Percentiles rank a stretch among this genome's conserved stretches.
phyloP scores from a whole-genome alignment of 2,329 filamentous ascomycete genomes.

The Myriangium duriaei region DNA sequence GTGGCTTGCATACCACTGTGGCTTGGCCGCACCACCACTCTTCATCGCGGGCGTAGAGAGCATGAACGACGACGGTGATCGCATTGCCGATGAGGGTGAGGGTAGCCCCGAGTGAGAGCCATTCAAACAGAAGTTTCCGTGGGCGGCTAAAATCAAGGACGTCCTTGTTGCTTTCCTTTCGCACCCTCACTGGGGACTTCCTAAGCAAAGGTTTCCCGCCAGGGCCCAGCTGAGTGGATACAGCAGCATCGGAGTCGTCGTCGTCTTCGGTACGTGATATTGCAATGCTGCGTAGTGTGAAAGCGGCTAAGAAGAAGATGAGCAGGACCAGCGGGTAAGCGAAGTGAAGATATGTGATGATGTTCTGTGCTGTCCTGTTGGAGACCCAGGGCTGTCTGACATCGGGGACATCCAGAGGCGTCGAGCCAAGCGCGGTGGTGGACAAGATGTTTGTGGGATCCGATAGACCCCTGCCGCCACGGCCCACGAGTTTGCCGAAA shows the following conservation, averaged over 20 bases:
- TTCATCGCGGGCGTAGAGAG: constrained; percentile 50
- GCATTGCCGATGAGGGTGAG: constrained; percentile 67
- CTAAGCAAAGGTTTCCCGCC: constrained; percentile 79
- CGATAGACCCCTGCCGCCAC: background rate
- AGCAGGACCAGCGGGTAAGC: constrained; percentile 53
- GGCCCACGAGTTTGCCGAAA: constrained; percentile 3
- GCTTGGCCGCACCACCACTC: constrained; percentile 76
- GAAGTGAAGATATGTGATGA: constrained; percentile 40
- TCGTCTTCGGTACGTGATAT: constrained; percentile 30
- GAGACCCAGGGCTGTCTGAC: constrained; percentile 20
- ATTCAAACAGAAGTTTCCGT: constrained; percentile 62
- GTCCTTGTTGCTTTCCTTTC: constrained; percentile 29
- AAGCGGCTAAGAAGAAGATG: constrained; percentile 49
- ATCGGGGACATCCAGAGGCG: constrained; percentile 7
- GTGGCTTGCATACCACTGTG: constrained; percentile 50
- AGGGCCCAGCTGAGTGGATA: constrained; percentile 51
- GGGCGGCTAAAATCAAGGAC: constrained; percentile 50
- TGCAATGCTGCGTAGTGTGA: constrained; percentile 48
- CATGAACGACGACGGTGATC: constrained; percentile 59
- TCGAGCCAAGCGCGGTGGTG: constrained; percentile 1
- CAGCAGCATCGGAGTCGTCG: constrained; percentile 31
- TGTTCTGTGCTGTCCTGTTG: constrained; percentile 28
- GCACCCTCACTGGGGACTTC: constrained; percentile 32
- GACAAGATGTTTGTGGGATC: background rate
- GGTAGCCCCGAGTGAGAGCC: constrained; percentile 57